Evolutionary conservation across 495 filamentous ascomycete genomes (phyloP).

Genomic region (Penicillium canariense): DNA sequence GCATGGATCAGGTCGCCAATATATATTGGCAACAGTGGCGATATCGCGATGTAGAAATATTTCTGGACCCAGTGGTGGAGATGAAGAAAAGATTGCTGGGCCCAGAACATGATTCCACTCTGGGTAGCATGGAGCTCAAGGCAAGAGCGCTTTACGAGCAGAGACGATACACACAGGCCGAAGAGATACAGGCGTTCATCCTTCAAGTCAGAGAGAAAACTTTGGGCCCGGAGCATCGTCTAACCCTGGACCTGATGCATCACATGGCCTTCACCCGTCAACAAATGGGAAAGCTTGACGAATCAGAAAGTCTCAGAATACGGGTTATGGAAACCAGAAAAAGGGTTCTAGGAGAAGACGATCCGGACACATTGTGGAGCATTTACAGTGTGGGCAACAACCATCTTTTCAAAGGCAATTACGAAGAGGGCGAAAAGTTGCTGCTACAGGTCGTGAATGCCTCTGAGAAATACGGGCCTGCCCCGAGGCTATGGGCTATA

Average conservation of each 20-base stretch:
- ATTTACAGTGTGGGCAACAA: not conserved
- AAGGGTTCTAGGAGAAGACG: not conserved
- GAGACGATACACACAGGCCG: not conserved
- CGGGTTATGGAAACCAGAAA: not conserved
- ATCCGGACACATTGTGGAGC: not conserved
- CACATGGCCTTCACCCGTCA: not conserved
- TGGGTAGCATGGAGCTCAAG: not conserved
- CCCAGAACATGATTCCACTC: not conserved
- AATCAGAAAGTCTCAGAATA: not conserved
- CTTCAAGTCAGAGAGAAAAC: not conserved
- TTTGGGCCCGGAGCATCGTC: not conserved
- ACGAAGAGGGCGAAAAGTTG: not conserved
- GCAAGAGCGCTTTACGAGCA: not conserved
- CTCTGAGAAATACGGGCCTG: not conserved
- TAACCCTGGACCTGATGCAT: not conserved
- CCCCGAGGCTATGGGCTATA: not conserved
- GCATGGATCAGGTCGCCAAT: not conserved
- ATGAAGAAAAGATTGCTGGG: not conserved
- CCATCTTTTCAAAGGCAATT: not conserved
- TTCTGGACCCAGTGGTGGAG: not conserved
- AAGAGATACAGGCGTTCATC: not conserved
- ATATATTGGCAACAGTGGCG: not conserved
- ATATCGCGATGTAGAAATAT: not conserved
- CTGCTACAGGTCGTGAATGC: not conserved
- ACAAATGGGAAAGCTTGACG: not conserved